phyloP scores from a whole-genome alignment of 2,329 filamentous ascomycete species.

The Pseudopyrenochaeta lycopersici region DNA sequence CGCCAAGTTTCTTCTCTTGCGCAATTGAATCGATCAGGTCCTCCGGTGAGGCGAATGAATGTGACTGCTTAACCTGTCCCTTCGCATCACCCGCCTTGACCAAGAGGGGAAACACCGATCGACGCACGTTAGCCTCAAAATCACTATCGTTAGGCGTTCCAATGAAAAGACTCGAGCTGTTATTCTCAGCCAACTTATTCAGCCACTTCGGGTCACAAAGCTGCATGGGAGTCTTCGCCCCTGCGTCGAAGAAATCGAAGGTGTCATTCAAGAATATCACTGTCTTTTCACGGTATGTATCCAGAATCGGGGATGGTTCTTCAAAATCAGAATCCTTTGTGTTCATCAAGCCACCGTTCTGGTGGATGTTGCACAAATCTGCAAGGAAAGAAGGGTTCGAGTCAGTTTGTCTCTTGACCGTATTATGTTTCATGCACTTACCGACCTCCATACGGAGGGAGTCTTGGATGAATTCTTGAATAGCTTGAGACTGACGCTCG shows the following conservation, averaged over 20 bases:
- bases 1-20: constrained; percentile 6
- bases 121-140: not conserved
- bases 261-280: constrained; percentile 5
- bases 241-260: constrained; percentile 7
- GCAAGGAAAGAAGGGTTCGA: too few species aligned
- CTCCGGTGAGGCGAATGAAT: not conserved
- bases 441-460: constrained; percentile 7
- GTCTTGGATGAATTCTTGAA: constrained; percentile 8
- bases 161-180: constrained; percentile 4
- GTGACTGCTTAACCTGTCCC: not conserved
- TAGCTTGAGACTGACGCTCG: constrained; percentile 1
- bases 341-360: constrained; percentile 6
- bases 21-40: constrained; percentile 1
- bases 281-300: constrained; percentile 5
- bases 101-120: not conserved
- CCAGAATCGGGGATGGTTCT: not conserved
- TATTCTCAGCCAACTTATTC: not conserved
- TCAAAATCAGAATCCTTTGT: not conserved
- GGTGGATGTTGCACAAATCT: constrained; percentile 9
- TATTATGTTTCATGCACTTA: too few species aligned
- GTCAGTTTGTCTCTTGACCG: too few species aligned
- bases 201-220: constrained; percentile 10
- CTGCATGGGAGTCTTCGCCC: not conserved
- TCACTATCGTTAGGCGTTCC: not conserved
- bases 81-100: not conserved